These are phyloP conservation scores for Populus tremula DNA, from an alignment of 345 rosid species.

Conservation along the genomic window DNA sequence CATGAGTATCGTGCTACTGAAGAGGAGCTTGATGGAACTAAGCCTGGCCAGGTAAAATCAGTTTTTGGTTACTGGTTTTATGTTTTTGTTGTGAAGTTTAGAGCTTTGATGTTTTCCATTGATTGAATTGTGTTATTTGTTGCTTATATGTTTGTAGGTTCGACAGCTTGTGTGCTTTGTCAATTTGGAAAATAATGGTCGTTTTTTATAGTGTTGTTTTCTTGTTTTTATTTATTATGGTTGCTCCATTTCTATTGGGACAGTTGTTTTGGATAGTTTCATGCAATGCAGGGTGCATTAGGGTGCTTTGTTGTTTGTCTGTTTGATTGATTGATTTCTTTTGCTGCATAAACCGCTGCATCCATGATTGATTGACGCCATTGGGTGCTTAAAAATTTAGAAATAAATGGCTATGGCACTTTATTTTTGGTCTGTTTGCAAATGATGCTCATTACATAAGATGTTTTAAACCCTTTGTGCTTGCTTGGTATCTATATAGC, in stretches of 20 bases:
- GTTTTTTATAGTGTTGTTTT: background rate
- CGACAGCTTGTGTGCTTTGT: background rate
- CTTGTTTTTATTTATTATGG: background rate
- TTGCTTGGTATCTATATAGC: background rate
- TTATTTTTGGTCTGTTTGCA: background rate
- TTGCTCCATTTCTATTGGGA: background rate
- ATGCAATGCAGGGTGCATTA: background rate
- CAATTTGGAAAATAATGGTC: background rate
- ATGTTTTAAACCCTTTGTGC: background rate
- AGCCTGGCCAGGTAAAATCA: conserved; percentile 75
- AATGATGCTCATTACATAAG: background rate
- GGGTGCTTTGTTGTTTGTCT: too few relatives aligned
- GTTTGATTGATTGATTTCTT: background rate
- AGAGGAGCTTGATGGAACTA: conserved; percentile 62
- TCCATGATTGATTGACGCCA: background rate
- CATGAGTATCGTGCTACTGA: conserved; percentile 84
- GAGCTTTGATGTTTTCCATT: background rate
- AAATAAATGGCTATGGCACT: background rate
- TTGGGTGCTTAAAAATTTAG: background rate
- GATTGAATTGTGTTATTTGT: background rate
- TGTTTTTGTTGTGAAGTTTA: background rate
- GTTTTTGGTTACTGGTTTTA: background rate
- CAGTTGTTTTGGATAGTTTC: background rate
- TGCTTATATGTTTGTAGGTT: background rate
- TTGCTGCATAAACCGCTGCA: background rate